These are phyloP conservation scores for Fusarium vanettenii DNA, from an alignment of 2,329 filamentous ascomycete genomes.

Conservation along the genomic window DNA sequence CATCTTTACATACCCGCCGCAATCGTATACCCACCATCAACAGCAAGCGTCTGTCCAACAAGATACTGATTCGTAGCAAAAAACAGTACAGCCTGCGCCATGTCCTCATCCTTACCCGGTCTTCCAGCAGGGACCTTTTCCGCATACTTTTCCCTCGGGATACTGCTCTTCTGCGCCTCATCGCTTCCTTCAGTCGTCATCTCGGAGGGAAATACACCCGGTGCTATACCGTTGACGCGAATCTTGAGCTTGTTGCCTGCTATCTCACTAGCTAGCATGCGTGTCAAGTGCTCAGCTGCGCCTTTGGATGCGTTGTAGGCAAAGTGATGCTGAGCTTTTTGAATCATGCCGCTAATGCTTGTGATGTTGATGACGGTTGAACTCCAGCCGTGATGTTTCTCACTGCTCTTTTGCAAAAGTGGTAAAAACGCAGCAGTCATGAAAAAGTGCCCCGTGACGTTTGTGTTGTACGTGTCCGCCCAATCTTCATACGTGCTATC, in stretches of 20 bases:
- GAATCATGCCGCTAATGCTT: slow-evolving; percentile 73
- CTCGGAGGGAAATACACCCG: slow-evolving; percentile 77
- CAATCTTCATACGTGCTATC: slow-evolving; percentile 72
- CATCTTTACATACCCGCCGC: slow-evolving; percentile 42
- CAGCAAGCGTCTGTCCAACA: slow-evolving; percentile 56
- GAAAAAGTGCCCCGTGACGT: slow-evolving; percentile 78
- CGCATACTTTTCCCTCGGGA: slow-evolving; percentile 67
- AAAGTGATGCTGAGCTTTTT: slow-evolving; percentile 73
- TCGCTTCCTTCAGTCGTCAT: slow-evolving; percentile 70
- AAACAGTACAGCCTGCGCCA: slow-evolving; percentile 75
- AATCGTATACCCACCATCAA: slow-evolving; percentile 59
- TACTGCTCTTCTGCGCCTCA: slow-evolving; percentile 67
- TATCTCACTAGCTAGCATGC: slow-evolving; percentile 73
- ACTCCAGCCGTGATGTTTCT: slow-evolving; percentile 60
- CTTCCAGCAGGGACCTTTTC: slow-evolving; percentile 72
- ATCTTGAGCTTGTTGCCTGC: slow-evolving; percentile 68
- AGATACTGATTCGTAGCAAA: slow-evolving; percentile 57
- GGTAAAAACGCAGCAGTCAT: slow-evolving; percentile 72
- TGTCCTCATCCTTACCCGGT: slow-evolving; percentile 77
- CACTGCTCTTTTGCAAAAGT: slow-evolving; percentile 65
- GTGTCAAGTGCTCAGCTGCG: slow-evolving; percentile 71
- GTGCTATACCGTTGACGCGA: slow-evolving; percentile 79
- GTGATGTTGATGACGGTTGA: slow-evolving; percentile 75
- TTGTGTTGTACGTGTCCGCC: slow-evolving; percentile 78
- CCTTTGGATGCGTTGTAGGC: slow-evolving; percentile 74